Percentiles rank a stretch among this genome's conserved stretches.
These are phyloP conservation scores for Neurospora tetrasperma DNA, from an alignment of 495 filamentous ascomycete species.

Conservation along the genomic window DNA sequence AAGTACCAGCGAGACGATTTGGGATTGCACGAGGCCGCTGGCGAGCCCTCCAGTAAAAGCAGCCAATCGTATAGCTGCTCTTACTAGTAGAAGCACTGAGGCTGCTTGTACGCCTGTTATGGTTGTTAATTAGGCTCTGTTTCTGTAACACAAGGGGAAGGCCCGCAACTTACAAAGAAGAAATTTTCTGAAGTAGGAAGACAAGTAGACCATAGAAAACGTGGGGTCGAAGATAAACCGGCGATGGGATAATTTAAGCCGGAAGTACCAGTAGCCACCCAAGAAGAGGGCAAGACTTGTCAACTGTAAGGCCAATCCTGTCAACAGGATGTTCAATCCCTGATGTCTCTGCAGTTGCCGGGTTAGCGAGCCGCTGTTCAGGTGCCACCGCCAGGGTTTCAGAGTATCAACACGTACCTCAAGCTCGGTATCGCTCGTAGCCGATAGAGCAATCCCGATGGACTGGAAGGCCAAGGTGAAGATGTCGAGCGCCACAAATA, in stretches of 20 bases:
- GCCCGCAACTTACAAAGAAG: slow-evolving; percentile 22
- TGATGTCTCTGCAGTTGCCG: slow-evolving; percentile 20
- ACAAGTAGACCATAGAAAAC: slow-evolving; percentile 23
- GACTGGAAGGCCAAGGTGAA: slow-evolving; percentile 27
- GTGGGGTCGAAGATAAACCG: slow-evolving; percentile 22
- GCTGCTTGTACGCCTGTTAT: slow-evolving; percentile 18
- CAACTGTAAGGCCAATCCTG: slow-evolving; percentile 29
- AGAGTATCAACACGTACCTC: slow-evolving; percentile 12
- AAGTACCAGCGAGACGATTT: slow-evolving; percentile 21
- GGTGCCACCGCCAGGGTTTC: background rate
- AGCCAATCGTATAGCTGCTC: slow-evolving; percentile 25
- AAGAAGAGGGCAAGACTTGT: slow-evolving; percentile 23
- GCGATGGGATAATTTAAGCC: slow-evolving; percentile 19
- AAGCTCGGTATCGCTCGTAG: background rate
- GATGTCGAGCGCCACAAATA: slow-evolving; percentile 22
- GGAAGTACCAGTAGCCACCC: slow-evolving; percentile 22
- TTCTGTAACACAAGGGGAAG: background rate
- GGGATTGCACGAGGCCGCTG: slow-evolving; percentile 18
- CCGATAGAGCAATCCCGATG: slow-evolving; percentile 21
- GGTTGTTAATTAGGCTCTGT: slow-evolving; percentile 3
- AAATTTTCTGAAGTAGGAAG: slow-evolving; percentile 24
- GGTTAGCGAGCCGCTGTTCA: background rate
- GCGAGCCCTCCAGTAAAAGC: slow-evolving; percentile 21
- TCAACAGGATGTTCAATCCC: slow-evolving; percentile 23
- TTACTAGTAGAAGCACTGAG: slow-evolving; percentile 21